phyloP scores from a whole-genome alignment of 2,329 filamentous ascomycete genomes.

The Ophiosphaerella herpotricha region DNA sequence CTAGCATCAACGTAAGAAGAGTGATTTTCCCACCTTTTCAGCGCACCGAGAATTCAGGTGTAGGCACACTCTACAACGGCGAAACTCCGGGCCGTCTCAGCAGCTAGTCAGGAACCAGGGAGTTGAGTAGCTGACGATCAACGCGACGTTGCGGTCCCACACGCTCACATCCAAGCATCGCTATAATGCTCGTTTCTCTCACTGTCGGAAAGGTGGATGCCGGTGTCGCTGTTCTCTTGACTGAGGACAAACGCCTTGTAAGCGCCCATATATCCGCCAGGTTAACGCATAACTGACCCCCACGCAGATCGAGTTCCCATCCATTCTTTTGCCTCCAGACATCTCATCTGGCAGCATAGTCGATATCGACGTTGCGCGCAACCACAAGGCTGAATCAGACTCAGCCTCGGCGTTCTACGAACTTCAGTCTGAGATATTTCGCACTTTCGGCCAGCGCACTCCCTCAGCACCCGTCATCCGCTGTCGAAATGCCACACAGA shows the following conservation, averaged over 20 bases:
- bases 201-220: conserved; percentile 99
- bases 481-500: conserved; percentile 96
- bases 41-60: neutral
- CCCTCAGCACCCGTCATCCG: conserved; percentile 79
- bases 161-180: neutral
- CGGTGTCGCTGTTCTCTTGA: conserved; percentile 94
- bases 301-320: conserved; percentile 92
- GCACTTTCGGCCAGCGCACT: conserved; percentile 79
- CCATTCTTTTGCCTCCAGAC: conserved; percentile 91
- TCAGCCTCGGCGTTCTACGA: conserved; percentile 76
- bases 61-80: neutral
- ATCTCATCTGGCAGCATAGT: conserved; percentile 97
- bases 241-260: conserved; percentile 95
- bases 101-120: conserved; percentile 4
- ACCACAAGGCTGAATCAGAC: conserved; percentile 75
- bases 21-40: no score
- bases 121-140: conserved; percentile 3
- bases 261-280: conserved; percentile 42
- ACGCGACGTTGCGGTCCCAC: neutral
- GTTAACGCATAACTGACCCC: conserved; percentile 27
- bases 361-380: conserved; percentile 93
- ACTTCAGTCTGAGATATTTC: conserved; percentile 88
- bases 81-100: neutral
- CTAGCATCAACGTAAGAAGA: no score
- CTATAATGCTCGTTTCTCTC: conserved; percentile 83